Base-by-base conservation (phyloP, 805 yeast genomes). In the Candida taoyuanica region DNA sequence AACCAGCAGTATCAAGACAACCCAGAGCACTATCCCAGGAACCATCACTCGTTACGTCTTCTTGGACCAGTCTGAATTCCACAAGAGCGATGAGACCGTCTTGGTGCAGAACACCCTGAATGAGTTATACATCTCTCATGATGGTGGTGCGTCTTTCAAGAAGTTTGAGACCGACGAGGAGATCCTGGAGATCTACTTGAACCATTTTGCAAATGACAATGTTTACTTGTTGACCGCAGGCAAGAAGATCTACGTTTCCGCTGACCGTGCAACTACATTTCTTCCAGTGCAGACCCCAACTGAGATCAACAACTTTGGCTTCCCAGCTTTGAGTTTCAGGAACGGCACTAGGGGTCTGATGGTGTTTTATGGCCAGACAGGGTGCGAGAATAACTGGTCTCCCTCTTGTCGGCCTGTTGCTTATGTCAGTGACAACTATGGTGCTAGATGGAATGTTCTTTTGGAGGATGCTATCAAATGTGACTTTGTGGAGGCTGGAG, bases 341-440 rank as follows among this genome's bases (percentile, higher is more conserved):
- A 76, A 77, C 19, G 56, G 56, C 2, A 66, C 75, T 37, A 50
- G 69, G 0, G 60, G 70, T 3, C 65, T 73, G 41, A 74, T 87
- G 46, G 77, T 93, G 15, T 82, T 81, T 71, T 74, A 74, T 50
- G 85, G 93, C 4, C 73, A 73, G 21, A 67, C 70, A 26, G 68
- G 71, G 12, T 83, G 95, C 59, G 52, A 51, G 8, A 31, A 44
- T 7, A 34, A 37, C 16, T 51, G 25, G 29, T 42, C 53, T 9
- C 21, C 29, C 3, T 13, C 17, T 9, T 91, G 97, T 56, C 64
- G 62, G 23, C 56, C 71, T 1, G 68, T 68, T 14, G 82, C 89
- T 0, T 81, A 67, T 44, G 62, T 75, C 34, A 80, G 96, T 1
- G 62, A 56, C 15, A 76, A 88, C 64, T 73, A 71, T 18, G 98